Base-by-base conservation (phyloP, 441 rosid genomes). In the Isatis lusitanica region DNA sequence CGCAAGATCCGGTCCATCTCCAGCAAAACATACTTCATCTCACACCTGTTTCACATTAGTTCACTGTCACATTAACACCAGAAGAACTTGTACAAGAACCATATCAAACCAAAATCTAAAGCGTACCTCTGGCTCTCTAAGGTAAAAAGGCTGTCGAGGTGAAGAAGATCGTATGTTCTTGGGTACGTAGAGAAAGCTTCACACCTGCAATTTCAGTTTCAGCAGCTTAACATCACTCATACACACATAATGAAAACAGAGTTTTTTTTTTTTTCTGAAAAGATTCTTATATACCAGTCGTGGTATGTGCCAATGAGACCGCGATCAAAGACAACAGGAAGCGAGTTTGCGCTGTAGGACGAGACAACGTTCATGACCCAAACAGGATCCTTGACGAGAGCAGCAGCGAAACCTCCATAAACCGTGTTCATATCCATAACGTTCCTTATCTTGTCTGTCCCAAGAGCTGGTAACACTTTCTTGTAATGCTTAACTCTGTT, bases 131-230 rank as follows among this genome's bases (percentile, higher is more conserved):
- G 77, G 42, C 80, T 77, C 60, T 77, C 80, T 2, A 71, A 31
- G 11, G 80, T 77, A 6, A 77, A 77, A 59, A 77, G 73, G 15
- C 80, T 71, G 59, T 77, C 80, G 0, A 77, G 24, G 83, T 91
- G 97, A 51, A 91, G 85, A 63, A 93, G 80, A 66, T 93, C 97
- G 15, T 87, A 91, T 12, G 96, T 91, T 76, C 97, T 84, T 15
- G 96, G 97, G 81, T 93, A 93, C 13, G 97, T 91, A 10, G 98
- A 93, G 93, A 91, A 88, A 51, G 98, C 97, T 80, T 93, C 97
- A 16, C 97, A 91, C 98, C 98, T 90, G 77, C 48, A 69, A 6
- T 24, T 9, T 4, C 81, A 42, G 15, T 50, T 33, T 24, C 36
- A 71, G 4, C 61, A 71, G 4, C 61, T 52, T 46, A 56, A 28